A percentile compares a stretch with the other conserved stretches of the same genome.
Conservation (phyloP, 2,329 filamentous ascomycete genomes). For the Tolypocladium endophyticum region DNA sequence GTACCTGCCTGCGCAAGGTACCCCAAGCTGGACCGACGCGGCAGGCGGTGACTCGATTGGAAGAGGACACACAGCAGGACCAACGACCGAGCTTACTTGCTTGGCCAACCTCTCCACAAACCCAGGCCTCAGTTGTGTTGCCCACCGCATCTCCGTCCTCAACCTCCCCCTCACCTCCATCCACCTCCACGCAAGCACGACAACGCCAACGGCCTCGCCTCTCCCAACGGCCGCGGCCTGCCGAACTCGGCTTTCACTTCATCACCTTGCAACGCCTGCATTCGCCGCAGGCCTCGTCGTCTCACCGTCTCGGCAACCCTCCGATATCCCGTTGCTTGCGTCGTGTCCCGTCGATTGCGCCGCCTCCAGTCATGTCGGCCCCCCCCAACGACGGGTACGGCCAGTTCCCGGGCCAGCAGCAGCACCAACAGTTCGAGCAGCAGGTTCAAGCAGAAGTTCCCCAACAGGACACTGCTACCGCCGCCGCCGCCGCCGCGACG, state of each 20-base stretch:
- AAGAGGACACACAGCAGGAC: conserved; percentile 4
- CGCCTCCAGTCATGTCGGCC: conserved; percentile 40
- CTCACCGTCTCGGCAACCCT: not conserved
- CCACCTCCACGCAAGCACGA: not conserved
- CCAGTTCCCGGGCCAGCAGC: conserved; percentile 33
- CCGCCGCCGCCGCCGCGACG: conserved; percentile 29
- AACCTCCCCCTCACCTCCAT: not conserved
- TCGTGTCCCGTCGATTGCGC: conserved; percentile 1
- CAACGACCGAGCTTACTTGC: not conserved
- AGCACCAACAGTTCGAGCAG: conserved; percentile 33
- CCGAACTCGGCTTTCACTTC: conserved; percentile 2
- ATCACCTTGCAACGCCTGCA: conserved; percentile 4
- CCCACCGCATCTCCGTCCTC: conserved; percentile 1
- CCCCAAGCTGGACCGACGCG: not conserved
- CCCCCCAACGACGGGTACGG: conserved; percentile 45
- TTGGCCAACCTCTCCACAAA: conserved; percentile 2
- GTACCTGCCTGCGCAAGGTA: not conserved
- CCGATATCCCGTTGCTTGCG: not conserved
- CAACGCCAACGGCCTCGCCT: conserved; percentile 3
- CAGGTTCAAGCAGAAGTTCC: conserved; percentile 21
- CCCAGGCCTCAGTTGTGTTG: conserved; percentile 1
- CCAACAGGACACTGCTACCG: conserved; percentile 7
- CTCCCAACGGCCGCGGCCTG: not conserved
- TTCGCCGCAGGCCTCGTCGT: conserved; percentile 3
- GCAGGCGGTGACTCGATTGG: conserved; percentile 1